A percentile compares a stretch with the other conserved stretches of the same genome.
Evolutionary conservation across 495 filamentous ascomycete genomes (phyloP).

Genomic region (Chaetomium fimeti): DNA sequence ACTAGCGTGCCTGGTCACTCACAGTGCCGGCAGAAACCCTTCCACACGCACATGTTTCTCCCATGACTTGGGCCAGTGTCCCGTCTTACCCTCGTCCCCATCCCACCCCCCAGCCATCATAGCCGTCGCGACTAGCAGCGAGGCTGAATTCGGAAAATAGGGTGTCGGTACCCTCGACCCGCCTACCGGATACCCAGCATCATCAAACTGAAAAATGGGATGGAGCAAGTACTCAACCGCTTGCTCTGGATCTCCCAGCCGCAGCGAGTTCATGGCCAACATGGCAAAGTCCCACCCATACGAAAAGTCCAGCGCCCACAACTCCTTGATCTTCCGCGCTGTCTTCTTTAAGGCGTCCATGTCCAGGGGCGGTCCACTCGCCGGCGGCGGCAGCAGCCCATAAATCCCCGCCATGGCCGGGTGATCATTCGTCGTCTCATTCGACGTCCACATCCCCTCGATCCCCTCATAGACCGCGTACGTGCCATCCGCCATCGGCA

Average conservation of each 20-base stretch:
- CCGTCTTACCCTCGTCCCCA: conserved; percentile 37
- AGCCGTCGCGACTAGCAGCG: conserved; percentile 50
- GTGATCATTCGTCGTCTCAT: conserved; percentile 48
- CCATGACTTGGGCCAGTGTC: conserved; percentile 48
- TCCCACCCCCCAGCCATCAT: conserved; percentile 59
- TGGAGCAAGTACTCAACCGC: conserved; percentile 52
- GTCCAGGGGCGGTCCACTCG: conserved; percentile 40
- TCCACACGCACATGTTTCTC: conserved; percentile 42
- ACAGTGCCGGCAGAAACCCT: conserved; percentile 42
- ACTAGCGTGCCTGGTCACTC: not conserved
- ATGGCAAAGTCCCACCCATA: conserved; percentile 57
- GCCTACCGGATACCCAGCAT: conserved; percentile 53
- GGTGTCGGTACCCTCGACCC: conserved; percentile 54
- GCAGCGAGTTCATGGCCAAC: conserved; percentile 54
- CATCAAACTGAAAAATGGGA: conserved; percentile 50
- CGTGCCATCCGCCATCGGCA: conserved; percentile 46
- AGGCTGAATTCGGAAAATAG: conserved; percentile 53
- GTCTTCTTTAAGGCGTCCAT: conserved; percentile 44
- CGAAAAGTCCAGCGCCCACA: conserved; percentile 49
- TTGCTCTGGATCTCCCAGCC: conserved; percentile 46
- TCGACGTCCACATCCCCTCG: conserved; percentile 49
- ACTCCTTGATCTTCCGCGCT: conserved; percentile 42
- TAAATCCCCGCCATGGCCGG: conserved; percentile 52
- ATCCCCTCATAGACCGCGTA: conserved; percentile 54
- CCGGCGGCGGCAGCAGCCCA: conserved; percentile 49